A percentile compares a stretch with the other conserved stretches of the same genome.
These are phyloP conservation scores for Bombardia bombarda DNA, from an alignment of 495 filamentous ascomycete genomes.

Conservation along the genomic window DNA sequence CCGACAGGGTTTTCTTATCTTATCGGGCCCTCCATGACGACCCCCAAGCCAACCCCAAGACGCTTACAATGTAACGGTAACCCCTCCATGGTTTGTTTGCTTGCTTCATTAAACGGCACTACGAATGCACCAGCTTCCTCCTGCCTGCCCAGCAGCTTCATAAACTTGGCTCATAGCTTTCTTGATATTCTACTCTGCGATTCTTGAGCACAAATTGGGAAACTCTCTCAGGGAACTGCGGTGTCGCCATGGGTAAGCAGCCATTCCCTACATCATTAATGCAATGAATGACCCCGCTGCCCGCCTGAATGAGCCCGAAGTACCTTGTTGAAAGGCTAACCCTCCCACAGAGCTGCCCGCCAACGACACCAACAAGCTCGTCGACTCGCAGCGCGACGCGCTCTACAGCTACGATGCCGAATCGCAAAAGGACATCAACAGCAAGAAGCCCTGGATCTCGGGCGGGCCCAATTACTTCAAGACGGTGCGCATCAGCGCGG, in stretches of 20 bases:
- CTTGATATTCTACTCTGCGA: no score
- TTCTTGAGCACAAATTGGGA: neutral
- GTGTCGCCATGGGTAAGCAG: conserved; percentile 6
- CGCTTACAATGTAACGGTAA: no score
- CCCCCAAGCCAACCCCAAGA: no score
- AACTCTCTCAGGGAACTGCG: neutral
- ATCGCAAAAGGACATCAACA: conserved; percentile 52
- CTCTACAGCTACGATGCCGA: conserved; percentile 74
- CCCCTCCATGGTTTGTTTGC: neutral
- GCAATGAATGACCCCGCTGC: no score
- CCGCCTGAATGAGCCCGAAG: neutral
- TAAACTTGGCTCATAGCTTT: no score
- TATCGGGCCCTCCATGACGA: neutral
- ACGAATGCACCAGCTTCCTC: no score
- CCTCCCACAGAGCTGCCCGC: conserved; percentile 53
- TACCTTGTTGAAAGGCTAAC: neutral
- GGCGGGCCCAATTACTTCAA: conserved; percentile 87
- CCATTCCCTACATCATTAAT: no score
- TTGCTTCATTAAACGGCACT: no score
- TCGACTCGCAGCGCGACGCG: conserved; percentile 79
- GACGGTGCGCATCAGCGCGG: conserved; percentile 82
- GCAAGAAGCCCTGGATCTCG: conserved; percentile 69
- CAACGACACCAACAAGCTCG: conserved; percentile 51
- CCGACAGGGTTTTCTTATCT: neutral
- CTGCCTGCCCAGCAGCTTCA: no score